Conservation (phyloP, 768 basidiomycete genomes). For the Strobilomyces echinocephalus region DNA sequence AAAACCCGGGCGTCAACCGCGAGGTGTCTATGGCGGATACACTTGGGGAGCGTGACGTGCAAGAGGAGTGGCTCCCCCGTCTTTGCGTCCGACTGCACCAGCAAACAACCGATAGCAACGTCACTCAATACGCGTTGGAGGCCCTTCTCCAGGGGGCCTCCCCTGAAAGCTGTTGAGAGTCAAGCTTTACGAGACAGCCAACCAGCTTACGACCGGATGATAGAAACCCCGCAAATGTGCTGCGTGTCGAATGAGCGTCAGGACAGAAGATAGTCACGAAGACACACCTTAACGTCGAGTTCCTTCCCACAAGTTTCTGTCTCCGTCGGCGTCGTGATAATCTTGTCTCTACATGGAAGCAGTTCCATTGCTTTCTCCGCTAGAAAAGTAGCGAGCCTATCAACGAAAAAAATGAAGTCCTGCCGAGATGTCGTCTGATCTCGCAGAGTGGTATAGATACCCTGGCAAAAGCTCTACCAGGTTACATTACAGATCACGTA, state of each 20-base stretch:
- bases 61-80: conserved; percentile 87
- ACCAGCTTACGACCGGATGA: conserved; percentile 73
- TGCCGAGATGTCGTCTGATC: conserved; percentile 65
- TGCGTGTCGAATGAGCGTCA: conserved; percentile 25
- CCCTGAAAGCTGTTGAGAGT: conserved; percentile 40
- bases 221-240: conserved; percentile 83
- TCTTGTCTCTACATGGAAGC: conserved; percentile 64
- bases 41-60: conserved; percentile 73
- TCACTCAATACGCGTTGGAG: conserved; percentile 85
- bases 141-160: conserved; percentile 87
- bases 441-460: conserved; percentile 84
- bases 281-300: conserved; percentile 52
- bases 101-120: conserved; percentile 79
- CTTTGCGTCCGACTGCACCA: conserved; percentile 82
- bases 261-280: not conserved
- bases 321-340: conserved; percentile 65
- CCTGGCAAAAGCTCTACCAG: conserved; percentile 41
- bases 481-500: not conserved
- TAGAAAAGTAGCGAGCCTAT: conserved; percentile 78
- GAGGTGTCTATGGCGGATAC: conserved; percentile 57
- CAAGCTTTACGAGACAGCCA: not conserved
- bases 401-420: conserved; percentile 91
- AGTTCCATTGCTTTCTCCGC: conserved; percentile 80
- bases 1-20: conserved; percentile 78
- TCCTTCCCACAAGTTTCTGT: conserved; percentile 54